These are phyloP conservation scores for Leptomonas pyrrhocoris DNA, from an alignment of 208 protist species.

Conservation along the genomic window DNA sequence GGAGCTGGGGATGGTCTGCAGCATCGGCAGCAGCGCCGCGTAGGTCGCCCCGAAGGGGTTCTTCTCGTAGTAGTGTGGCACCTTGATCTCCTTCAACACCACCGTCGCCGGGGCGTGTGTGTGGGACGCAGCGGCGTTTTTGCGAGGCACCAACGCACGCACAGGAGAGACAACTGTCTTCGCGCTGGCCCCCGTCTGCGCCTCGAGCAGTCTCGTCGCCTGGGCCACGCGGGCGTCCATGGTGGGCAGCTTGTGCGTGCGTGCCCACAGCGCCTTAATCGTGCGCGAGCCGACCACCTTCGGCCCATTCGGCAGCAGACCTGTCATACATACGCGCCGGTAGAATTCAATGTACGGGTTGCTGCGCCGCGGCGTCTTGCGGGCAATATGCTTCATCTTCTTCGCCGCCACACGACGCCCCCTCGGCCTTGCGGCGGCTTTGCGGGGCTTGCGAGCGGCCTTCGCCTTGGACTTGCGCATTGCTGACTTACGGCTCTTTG, in stretches of 20 bases:
- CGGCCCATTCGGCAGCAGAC: conserved; percentile 44
- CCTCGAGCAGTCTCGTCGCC: conserved; percentile 26
- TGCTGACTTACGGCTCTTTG: neutral
- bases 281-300: conserved; percentile 25
- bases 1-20: conserved; percentile 11
- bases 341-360: conserved; percentile 54
- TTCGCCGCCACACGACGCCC: neutral
- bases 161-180: neutral
- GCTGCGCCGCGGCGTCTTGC: neutral
- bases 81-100: conserved; percentile 29
- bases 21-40: conserved; percentile 21
- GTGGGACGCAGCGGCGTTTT: neutral
- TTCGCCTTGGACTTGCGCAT: conserved; percentile 1
- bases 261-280: conserved; percentile 49
- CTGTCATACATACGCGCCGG: conserved; percentile 46
- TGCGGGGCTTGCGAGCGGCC: conserved; percentile 9
- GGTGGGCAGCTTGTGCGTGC: conserved; percentile 33
- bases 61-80: conserved; percentile 32
- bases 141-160: no score
- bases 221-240: conserved; percentile 31
- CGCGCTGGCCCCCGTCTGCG: conserved; percentile 20
- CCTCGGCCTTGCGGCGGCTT: conserved; percentile 2
- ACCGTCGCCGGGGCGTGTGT: neutral
- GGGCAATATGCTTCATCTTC: neutral
- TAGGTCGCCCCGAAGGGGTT: conserved; percentile 48